Evolutionary conservation across 139 green algal genomes (phyloP).

Genomic region (Edaphochlamys debaryana): DNA sequence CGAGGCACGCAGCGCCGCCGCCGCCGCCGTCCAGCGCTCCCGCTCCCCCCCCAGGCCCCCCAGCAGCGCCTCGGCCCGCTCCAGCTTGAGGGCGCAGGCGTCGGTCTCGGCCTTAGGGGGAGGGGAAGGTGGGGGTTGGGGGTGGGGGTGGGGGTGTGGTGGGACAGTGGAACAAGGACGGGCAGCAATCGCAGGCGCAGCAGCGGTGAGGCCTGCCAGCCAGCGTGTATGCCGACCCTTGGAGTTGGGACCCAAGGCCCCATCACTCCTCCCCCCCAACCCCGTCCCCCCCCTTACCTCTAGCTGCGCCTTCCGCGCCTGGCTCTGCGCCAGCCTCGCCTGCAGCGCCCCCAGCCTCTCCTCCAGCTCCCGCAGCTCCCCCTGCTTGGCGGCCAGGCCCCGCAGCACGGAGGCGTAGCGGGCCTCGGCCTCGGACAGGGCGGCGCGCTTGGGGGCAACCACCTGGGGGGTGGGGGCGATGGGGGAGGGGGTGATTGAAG

Average conservation of each 20-base stretch:
- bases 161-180: too few species aligned
- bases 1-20: conserved; percentile 53
- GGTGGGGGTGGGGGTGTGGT: background rate
- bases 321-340: conserved; percentile 59
- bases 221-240: too few species aligned
- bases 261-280: background rate
- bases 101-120: conserved; percentile 69
- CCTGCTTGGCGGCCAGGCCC: conserved; percentile 74
- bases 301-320: conserved; percentile 65
- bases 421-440: conserved; percentile 66
- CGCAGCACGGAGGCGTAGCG: conserved; percentile 67
- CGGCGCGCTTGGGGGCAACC: conserved; percentile 78
- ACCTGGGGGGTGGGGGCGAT: conserved; percentile 36
- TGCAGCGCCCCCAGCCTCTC: conserved; percentile 71
- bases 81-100: conserved; percentile 77
- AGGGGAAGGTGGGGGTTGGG: too few species aligned
- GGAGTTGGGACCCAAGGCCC: too few species aligned
- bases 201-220: background rate
- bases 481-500: background rate
- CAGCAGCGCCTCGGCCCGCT: conserved; percentile 77
- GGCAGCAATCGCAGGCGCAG: background rate
- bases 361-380: conserved; percentile 71
- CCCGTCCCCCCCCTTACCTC: conserved; percentile 31
- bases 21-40: conserved; percentile 61
- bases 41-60: conserved; percentile 72